Percentiles rank a stretch among this genome's conserved stretches.
phyloP scores from a whole-genome alignment of 1,139 yeast genomes.

The Pichia sp. region DNA sequence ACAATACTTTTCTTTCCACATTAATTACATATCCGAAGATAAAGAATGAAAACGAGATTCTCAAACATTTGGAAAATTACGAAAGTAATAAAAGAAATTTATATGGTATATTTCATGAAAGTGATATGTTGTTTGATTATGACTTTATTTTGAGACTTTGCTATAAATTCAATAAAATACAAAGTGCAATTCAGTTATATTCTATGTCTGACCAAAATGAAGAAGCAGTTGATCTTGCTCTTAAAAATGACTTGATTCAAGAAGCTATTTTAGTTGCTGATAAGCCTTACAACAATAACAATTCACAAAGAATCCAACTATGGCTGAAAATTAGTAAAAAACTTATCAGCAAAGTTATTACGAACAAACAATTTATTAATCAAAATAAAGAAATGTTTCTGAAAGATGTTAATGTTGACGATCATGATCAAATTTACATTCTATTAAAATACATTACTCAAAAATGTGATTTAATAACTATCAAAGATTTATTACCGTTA shows the following conservation, averaged over 20 bases:
- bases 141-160: conserved; percentile 75
- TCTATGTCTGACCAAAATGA: conserved; percentile 64
- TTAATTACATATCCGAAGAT: conserved; percentile 50
- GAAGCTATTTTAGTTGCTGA: conserved; percentile 56
- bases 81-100: conserved; percentile 16
- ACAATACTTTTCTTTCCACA: conserved; percentile 67
- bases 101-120: conserved; percentile 11
- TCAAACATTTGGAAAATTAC: conserved; percentile 41
- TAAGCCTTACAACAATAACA: conserved; percentile 35
- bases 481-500: conserved; percentile 77
- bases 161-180: conserved; percentile 48
- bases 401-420: neutral
- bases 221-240: conserved; percentile 73
- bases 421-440: conserved; percentile 18
- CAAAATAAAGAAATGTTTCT: conserved; percentile 20
- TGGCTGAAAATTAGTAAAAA: conserved; percentile 68
- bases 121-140: conserved; percentile 42
- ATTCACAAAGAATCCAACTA: conserved; percentile 49
- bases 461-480: conserved; percentile 52
- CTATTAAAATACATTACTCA: conserved; percentile 38
- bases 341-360: conserved; percentile 38
- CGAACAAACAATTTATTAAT: conserved; percentile 22
- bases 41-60: conserved; percentile 35
- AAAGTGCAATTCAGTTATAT: conserved; percentile 66
- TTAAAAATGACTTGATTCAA: conserved; percentile 54